Base-by-base conservation (phyloP, 2,329 filamentous ascomycete species). In the Trichoderma semiorbis region DNA sequence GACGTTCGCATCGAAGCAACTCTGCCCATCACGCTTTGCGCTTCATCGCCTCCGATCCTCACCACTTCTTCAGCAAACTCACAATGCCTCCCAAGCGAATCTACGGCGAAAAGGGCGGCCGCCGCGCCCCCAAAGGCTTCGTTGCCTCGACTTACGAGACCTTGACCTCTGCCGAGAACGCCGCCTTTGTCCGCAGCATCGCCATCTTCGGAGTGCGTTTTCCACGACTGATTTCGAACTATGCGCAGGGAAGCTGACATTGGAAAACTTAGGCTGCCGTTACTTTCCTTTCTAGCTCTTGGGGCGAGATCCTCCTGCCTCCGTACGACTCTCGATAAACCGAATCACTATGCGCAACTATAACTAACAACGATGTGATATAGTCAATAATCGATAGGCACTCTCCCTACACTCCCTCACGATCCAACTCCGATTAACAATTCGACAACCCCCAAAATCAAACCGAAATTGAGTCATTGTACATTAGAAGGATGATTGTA, bases 301-400 rank as follows among this genome's bases (percentile, higher is more conserved):
- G 89, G 85, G 88, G 88, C 81, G 91, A 92, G 79, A 83, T 88
- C 77, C 85, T 93, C 72, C 85, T 92, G 75, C 90, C 91, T 80
- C 88, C 89, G 87, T 89, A 82, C 82, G 86, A 62, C 55, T 10
- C 39, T 21, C 55, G 14, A 10, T 5, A 21, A n/a, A 34, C 7
- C 14, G 14, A 61, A n/a, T 34, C 3, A 1, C n/a, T 8, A 10
- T 5, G 11, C 26, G 18, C 1, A 24, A 3, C 14, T 14, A 7
- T 12, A 53, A 21, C 67, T 69, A 21, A 69, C 67, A 28, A 21
- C 12, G 11, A 34, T 50, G 11, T 18, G 18, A 67, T 67, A 10
- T 28, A 69, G 67, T 36, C 57, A 62, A 69, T 69, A 62, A 69
- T 34, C 6, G 67, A 62, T 26, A 53, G 57, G 55, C 67, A 16